A percentile compares a stretch with the other conserved stretches of the same genome.
These are phyloP conservation scores for Cnidoscolus chayamansa DNA, from an alignment of 441 rosid genomes.

Conservation along the genomic window DNA sequence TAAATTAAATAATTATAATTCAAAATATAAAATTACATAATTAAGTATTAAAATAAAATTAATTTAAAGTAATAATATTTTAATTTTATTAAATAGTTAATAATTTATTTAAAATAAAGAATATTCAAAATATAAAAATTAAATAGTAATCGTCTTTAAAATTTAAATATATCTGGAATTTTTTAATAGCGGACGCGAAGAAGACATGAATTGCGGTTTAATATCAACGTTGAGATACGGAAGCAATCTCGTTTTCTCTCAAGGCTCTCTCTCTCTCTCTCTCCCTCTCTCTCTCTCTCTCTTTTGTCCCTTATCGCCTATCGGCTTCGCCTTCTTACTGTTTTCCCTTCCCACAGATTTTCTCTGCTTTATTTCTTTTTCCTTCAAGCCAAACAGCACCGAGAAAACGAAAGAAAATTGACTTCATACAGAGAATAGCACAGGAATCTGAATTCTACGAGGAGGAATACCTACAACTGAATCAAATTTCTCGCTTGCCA, in stretches of 20 bases:
- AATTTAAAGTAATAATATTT: too few relatives aligned
- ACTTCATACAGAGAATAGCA: background rate
- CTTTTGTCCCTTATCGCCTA: slow-evolving; percentile 50
- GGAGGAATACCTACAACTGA: background rate
- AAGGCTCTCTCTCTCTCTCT: slow-evolving; percentile 19
- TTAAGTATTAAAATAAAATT: too few relatives aligned
- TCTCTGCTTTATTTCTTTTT: slow-evolving; percentile 10
- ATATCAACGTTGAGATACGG: slow-evolving; percentile 55
- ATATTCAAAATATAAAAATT: too few relatives aligned
- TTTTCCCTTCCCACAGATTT: slow-evolving; percentile 21
- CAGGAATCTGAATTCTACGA: background rate
- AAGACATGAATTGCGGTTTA: slow-evolving; percentile 51
- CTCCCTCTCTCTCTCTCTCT: background rate
- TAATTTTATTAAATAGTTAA: too few relatives aligned
- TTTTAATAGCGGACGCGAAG: slow-evolving; percentile 51
- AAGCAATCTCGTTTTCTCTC: slow-evolving; percentile 27
- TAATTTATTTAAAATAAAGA: too few relatives aligned
- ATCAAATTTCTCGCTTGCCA: background rate
- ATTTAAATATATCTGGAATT: background rate
- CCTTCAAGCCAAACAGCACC: slow-evolving; percentile 25
- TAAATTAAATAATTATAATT: too few relatives aligned
- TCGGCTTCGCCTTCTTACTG: slow-evolving; percentile 33
- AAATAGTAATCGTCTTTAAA: background rate
- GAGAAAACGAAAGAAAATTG: slow-evolving; percentile 15
- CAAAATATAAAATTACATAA: too few relatives aligned